Evolutionary conservation across 805 yeast genomes (phyloP).

Genomic region (Candida pseudofarinosa): DNA sequence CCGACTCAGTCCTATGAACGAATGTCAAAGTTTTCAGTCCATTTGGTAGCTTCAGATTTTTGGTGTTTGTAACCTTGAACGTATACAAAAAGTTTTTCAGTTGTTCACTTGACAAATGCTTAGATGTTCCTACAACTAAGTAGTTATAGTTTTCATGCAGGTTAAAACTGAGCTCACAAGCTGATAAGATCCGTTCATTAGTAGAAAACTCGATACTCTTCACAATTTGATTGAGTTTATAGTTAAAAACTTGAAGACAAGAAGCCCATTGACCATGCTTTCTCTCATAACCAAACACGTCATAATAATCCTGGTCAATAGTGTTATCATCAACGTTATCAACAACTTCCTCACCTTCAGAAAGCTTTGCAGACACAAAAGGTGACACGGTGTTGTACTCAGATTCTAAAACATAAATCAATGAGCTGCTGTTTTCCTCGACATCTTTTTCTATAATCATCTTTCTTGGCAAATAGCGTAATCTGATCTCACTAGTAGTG

Average conservation of each 20-base stretch:
- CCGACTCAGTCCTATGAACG: conserved; percentile 59
- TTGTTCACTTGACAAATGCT: conserved; percentile 17
- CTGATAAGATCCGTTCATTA: conserved; percentile 40
- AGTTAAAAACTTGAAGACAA: conserved; percentile 48
- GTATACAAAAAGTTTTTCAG: conserved; percentile 29
- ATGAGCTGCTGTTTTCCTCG: conserved; percentile 5
- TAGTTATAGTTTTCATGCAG: conserved; percentile 19
- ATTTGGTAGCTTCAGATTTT: conserved; percentile 12
- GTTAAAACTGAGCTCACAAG: conserved; percentile 30
- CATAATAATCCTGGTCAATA: conserved; percentile 31
- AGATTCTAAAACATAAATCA: conserved; percentile 42
- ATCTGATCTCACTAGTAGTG: conserved; percentile 27
- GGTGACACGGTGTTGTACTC: conserved; percentile 38
- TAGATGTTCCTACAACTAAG: conserved; percentile 45
- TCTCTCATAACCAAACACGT: conserved; percentile 43
- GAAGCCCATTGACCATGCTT: conserved; percentile 43
- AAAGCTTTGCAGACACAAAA: conserved; percentile 9
- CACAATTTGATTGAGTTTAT: conserved; percentile 24
- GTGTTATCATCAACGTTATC: neutral
- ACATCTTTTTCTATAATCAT: conserved; percentile 24
- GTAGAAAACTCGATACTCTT: conserved; percentile 43
- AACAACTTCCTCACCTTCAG: conserved; percentile 11
- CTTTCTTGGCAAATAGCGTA: conserved; percentile 50
- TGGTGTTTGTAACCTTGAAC: conserved; percentile 33
- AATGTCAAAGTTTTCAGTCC: conserved; percentile 31